Evolutionary conservation across 1,284 basidiomycete species (phyloP).

Genomic region (Meripilus lineatus): DNA sequence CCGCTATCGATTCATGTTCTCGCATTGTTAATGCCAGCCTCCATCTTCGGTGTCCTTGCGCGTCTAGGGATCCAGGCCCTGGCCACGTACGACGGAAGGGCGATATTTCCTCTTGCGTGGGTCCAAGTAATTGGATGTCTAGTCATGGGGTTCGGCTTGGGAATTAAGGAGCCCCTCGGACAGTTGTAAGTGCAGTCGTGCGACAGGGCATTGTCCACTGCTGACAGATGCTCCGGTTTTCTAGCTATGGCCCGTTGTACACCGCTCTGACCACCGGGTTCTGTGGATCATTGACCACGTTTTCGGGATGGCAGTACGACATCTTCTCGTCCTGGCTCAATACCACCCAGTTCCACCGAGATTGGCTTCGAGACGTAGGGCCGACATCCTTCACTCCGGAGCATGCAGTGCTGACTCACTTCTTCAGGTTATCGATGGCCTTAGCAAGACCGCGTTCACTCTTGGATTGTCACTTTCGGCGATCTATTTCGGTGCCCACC

Average conservation of each 20-base stretch:
- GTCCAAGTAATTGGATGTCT: slow-evolving; percentile 88
- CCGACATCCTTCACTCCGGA: not conserved
- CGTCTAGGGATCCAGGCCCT: slow-evolving; percentile 73
- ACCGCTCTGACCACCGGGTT: slow-evolving; percentile 91
- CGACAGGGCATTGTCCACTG: too few relatives aligned
- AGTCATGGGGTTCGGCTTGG: slow-evolving; percentile 81
- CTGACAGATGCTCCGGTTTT: slow-evolving; percentile 3
- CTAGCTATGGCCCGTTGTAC: slow-evolving; percentile 84
- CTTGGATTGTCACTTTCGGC: slow-evolving; percentile 66
- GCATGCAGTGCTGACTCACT: too few relatives aligned
- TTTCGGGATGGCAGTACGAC: slow-evolving; percentile 92
- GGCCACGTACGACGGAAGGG: slow-evolving; percentile 65
- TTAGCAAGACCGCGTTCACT: slow-evolving; percentile 81
- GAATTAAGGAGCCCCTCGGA: slow-evolving; percentile 65
- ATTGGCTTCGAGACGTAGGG: slow-evolving; percentile 77
- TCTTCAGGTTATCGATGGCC: slow-evolving; percentile 76
- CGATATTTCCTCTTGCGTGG: slow-evolving; percentile 85
- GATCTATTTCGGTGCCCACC: slow-evolving; percentile 54
- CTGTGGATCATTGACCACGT: slow-evolving; percentile 95
- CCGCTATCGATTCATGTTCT: slow-evolving; percentile 64
- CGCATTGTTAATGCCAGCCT: slow-evolving; percentile 69
- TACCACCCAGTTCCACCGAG: slow-evolving; percentile 47
- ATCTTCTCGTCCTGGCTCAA: slow-evolving; percentile 88
- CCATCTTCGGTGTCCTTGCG: slow-evolving; percentile 76
- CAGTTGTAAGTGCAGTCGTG: slow-evolving; percentile 63